Evolutionary conservation across 805 yeast genomes (phyloP), one percentile per base, ranked within the genome.

Genomic region (Saccharomycopsis fibuligera): DNA sequence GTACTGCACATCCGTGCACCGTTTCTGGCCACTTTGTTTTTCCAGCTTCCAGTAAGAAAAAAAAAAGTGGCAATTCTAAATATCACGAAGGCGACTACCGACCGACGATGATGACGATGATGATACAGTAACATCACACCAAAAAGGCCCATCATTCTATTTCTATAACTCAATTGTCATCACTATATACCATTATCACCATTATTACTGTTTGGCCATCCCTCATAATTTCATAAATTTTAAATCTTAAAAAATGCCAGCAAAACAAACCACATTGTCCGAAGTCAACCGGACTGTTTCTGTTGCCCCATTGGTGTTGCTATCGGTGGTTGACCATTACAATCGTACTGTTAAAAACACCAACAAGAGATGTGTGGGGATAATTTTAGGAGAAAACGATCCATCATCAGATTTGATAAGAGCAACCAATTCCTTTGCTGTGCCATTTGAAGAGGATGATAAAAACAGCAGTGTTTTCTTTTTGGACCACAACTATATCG

Each of bases 361-460:
- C 22, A 81, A 78, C 60, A 88, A 87, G 61, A 75, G 99, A 60
- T 96, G 90, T 19, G 86, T 93, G 16, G 99, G 99, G 51, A 97
- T 89, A 38, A 79, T 93, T 47, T 73, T 93, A 47, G 99, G 99
- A 17, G 96, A 88, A 60, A 76, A 73, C 54, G 67, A 78, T 14
- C 62, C 72, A 9, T 71, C 71, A 45, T 59, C 61, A 8, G 60
- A 68, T 16, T 66, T 68, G 1, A 79, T 90, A 43, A 79, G 81
- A 45, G 91, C 90, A 19, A 80, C 96, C 47, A 93, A 93, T 68
- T 84, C 95, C 23, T 93, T 87, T 70, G 99, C 98, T 6, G 86
- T 93, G 44, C 99, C 99, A 1, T 93, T 93, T 62, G 99, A 93
- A 68, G 99, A 93, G 64, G 99, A 93, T 62, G 95, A 85, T 41